Evolutionary conservation across 495 filamentous ascomycete genomes (phyloP), one percentile per base, ranked within the genome.

Genomic region (Cercophora newfieldiana): DNA sequence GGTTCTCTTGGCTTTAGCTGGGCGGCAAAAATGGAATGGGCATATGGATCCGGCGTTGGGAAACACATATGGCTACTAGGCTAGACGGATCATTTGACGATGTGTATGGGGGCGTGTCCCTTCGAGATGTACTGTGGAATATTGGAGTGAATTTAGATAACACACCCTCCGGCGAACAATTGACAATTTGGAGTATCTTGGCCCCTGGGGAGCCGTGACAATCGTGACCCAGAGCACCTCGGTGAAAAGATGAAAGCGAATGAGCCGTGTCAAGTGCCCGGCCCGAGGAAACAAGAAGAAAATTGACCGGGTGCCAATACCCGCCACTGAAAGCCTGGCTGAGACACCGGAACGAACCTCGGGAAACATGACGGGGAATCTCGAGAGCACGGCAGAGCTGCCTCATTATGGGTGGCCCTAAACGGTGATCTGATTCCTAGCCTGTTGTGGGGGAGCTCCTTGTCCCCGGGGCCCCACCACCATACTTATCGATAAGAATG

Each of bases 401-500:
- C n/a, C n/a, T n/a, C n/a, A n/a, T n/a, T n/a, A n/a, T n/a, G n/a
- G n/a, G 37, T 7, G 37, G 37, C 37, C 37, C 37, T 7, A 47
- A 18, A 47, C 37, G 37, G 7, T 47, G 18, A 47, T 7, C 37
- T n/a, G n/a, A n/a, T n/a, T n/a, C n/a, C n/a, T n/a, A n/a, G 37
- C 37, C 7, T 18, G 7, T 47, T 18, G 18, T 6, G 18, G 31
- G 26, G 21, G 14, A 7, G 16, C 49, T 50, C 54, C 61, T 29
- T 50, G 26, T 31, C 16, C 53, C 53, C 19, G 61, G 61, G 59
- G 44, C 49, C 50, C 61, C 61, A 50, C 61, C 31, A n/a, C n/a
- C n/a, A n/a, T n/a, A n/a, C 6, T 25, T 47, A 63, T 63, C 61
- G 61, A 63, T 63, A 63, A 63, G 21, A 33, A 7, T 29, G 49